Conservation (phyloP, 179 eudicot species). For the Beta lomatogona region DNA sequence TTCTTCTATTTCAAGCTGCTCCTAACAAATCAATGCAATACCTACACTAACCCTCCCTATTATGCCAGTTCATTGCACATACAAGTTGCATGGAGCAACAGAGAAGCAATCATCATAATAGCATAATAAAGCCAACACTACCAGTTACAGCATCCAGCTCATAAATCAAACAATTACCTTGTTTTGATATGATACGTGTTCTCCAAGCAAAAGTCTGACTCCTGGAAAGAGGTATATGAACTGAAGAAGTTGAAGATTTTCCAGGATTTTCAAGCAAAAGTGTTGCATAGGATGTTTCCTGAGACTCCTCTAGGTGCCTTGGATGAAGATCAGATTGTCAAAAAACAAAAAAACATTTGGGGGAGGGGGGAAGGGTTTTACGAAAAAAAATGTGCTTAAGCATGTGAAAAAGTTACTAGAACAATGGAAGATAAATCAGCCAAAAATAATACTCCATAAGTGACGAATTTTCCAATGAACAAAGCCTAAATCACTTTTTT, state of each 20-base stretch:
- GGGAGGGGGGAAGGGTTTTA: neutral
- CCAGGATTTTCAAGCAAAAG: constrained; percentile 67
- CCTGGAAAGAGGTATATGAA: constrained; percentile 59
- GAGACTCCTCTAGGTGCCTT: constrained; percentile 50
- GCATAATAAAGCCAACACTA: neutral
- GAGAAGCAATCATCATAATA: neutral
- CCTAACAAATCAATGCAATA: too few species aligned
- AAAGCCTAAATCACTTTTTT: neutral
- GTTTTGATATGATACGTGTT: constrained; percentile 68
- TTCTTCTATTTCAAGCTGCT: too few species aligned
- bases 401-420: constrained; percentile 14
- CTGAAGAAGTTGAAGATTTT: constrained; percentile 63
- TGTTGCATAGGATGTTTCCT: constrained; percentile 56
- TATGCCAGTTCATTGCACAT: too few species aligned
- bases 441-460: neutral
- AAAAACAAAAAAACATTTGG: neutral
- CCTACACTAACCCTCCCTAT: too few species aligned
- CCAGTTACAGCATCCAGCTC: neutral
- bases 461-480: neutral
- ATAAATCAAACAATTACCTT: constrained; percentile 45
- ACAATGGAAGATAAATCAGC: neutral
- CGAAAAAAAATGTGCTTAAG: neutral
- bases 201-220: constrained; percentile 87
- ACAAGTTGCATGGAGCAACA: neutral
- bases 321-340: constrained; percentile 12